Base-by-base conservation (phyloP, 768 basidiomycete species). In the Royoungia palumana region DNA sequence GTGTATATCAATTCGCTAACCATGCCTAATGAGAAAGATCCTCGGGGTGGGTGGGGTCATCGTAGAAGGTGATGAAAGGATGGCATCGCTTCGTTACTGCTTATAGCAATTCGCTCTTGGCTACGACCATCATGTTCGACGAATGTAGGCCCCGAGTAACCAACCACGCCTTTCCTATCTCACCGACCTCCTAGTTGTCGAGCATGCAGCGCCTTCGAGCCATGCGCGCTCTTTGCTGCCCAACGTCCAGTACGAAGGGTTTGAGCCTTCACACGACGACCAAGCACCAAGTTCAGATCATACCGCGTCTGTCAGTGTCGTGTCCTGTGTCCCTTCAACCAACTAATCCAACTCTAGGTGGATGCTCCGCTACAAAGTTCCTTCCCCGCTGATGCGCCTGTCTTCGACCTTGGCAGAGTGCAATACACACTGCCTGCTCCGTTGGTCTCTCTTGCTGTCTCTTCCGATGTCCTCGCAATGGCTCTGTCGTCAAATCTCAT, bases 381-480 rank as follows among this genome's bases (percentile, higher is more conserved):
- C 16, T 63, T 66, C n/a, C 70, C 74, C 12, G 60, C 67, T 7
- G 64, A 70, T n/a, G 63, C 72, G 27, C 80, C 87, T 38, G 74
- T 91, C 58, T 91, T 94, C 67, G 86, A 89, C 54, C 79, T 94
- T n/a, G 86, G 82, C 46, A 76, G 83, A 55, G 94, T 97, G 20
- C 94, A 96, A 70, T 93, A 87, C 64, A 81, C 84, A 4, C 85
- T 93, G 35, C 88, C 91, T 24, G 89, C 92, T 6, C 78, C 86
- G n/a, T 77, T 97, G 40, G 69, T 90, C 27, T 82, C 84, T 46
- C 80, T 96, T 42, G 87, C 83, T 37, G 87, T 94, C 46, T 85
- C 86, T 57, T 94, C 89, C 21, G 92, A 94, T 67, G 75, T 89
- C 61, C 79, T 97, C 20, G 85, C 82, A 35, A 93, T 96, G 84